These are phyloP conservation scores for Dioscorea zingiberensis DNA, from an alignment of 106 monocot genomes.

Conservation along the genomic window DNA sequence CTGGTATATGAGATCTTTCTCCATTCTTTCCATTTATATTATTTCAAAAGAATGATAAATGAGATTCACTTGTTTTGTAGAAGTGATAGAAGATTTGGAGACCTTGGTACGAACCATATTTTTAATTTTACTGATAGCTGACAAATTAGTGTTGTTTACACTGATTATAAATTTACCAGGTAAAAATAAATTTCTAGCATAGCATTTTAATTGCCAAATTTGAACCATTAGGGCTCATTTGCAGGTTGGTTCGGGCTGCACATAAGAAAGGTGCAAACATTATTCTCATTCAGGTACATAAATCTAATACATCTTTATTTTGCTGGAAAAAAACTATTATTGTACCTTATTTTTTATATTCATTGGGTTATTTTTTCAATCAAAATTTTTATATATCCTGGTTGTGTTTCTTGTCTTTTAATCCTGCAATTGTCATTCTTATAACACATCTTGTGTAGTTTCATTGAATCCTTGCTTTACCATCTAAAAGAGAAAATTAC, in stretches of 20 bases:
- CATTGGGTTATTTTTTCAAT: background rate
- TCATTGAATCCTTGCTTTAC: too few species aligned
- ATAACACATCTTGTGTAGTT: background rate
- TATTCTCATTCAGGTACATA: conserved; percentile 74
- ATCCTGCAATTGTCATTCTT: too few species aligned
- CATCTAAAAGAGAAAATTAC: background rate
- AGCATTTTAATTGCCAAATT: background rate
- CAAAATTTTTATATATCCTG: background rate
- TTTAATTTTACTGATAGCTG: background rate
- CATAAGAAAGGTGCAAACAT: conserved; percentile 90
- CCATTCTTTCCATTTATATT: too few species aligned
- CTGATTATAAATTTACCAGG: background rate
- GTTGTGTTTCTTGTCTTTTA: too few species aligned
- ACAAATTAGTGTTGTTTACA: background rate
- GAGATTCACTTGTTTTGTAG: background rate
- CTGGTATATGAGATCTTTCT: too few species aligned
- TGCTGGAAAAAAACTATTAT: background rate
- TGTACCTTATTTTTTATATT: background rate
- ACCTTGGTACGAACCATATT: background rate
- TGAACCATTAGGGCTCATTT: background rate
- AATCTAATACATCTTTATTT: background rate
- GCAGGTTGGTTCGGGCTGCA: conserved; percentile 88
- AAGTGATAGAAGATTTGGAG: background rate
- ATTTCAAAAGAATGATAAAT: too few species aligned
- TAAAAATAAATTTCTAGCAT: background rate